These are phyloP conservation scores for Plasmodium gaboni DNA, from an alignment of 169 alveolate genomes.

Conservation along the genomic window DNA sequence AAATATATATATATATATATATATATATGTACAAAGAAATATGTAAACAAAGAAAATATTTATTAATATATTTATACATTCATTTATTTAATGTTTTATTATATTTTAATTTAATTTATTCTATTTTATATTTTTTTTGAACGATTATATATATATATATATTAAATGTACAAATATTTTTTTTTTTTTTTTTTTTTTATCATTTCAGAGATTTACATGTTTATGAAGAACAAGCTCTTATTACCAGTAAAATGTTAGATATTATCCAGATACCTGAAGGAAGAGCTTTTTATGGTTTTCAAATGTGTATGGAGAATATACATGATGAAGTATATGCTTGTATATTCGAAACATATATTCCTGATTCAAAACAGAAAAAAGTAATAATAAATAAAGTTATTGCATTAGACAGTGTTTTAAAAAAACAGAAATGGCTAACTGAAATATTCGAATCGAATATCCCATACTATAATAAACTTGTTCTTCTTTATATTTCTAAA, in stretches of 20 bases:
- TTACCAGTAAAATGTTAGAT: constrained; percentile 89
- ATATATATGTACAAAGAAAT: neutral
- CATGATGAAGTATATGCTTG: constrained; percentile 91
- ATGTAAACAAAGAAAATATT: no score
- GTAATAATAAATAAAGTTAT: constrained; percentile 72
- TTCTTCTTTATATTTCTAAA: constrained; percentile 59
- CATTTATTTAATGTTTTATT: no score
- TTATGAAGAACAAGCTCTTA: constrained; percentile 72
- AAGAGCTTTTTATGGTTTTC: constrained; percentile 95
- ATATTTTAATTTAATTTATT: neutral
- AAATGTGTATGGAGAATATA: constrained; percentile 94
- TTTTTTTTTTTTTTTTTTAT: neutral
- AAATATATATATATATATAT: neutral
- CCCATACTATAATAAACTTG: constrained; percentile 51
- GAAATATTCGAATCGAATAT: constrained; percentile 47
- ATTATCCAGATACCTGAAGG: constrained; percentile 95
- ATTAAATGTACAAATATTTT: neutral
- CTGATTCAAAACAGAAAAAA: constrained; percentile 44
- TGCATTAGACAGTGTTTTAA: constrained; percentile 75
- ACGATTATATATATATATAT: neutral
- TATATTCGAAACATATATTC: constrained; percentile 78
- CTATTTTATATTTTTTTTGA: neutral
- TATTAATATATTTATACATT: no score
- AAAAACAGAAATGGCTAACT: constrained; percentile 72
- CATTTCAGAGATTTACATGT: constrained; percentile 46